A percentile compares a stretch with the other conserved stretches of the same genome.
Evolutionary conservation across 345 rosid genomes (phyloP).

Genomic region (Alliaria petiolata): DNA sequence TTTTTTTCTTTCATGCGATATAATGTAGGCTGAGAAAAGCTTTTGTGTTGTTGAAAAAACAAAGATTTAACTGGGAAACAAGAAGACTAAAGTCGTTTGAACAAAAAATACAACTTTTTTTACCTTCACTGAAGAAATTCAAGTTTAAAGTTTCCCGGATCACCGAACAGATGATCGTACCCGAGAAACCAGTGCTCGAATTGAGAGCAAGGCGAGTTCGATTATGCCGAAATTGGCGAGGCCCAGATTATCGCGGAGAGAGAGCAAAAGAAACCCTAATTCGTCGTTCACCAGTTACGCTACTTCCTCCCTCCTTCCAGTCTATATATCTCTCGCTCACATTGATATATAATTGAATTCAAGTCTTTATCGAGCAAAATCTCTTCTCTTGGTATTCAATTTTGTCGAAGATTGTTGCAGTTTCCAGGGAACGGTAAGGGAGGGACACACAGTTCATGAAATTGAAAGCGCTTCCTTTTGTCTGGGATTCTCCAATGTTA

Average conservation of each 20-base stretch:
- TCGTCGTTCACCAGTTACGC: constrained; percentile 4
- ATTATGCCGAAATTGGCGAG: background rate
- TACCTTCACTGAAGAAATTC: constrained; percentile 11
- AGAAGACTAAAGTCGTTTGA: background rate
- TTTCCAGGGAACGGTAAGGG: background rate
- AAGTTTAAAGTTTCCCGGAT: background rate
- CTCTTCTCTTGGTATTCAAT: background rate
- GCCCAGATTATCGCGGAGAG: background rate
- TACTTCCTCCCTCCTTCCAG: background rate
- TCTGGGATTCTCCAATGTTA: background rate
- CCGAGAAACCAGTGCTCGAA: background rate
- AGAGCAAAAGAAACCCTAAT: constrained; percentile 21
- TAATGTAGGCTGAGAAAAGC: background rate
- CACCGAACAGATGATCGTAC: background rate
- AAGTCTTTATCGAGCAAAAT: background rate
- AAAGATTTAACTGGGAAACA: background rate
- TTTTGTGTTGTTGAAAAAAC: background rate
- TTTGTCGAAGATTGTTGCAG: constrained; percentile 3
- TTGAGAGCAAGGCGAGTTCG: constrained; percentile 3
- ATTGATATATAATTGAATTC: background rate
- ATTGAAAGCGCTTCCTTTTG: background rate
- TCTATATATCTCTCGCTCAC: background rate
- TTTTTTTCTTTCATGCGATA: background rate
- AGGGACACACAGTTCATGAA: background rate
- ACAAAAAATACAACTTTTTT: background rate